Evolutionary conservation across 768 basidiomycete genomes (phyloP), one percentile per base, ranked within the genome.

Genomic region (Pleurotus eryngii): DNA sequence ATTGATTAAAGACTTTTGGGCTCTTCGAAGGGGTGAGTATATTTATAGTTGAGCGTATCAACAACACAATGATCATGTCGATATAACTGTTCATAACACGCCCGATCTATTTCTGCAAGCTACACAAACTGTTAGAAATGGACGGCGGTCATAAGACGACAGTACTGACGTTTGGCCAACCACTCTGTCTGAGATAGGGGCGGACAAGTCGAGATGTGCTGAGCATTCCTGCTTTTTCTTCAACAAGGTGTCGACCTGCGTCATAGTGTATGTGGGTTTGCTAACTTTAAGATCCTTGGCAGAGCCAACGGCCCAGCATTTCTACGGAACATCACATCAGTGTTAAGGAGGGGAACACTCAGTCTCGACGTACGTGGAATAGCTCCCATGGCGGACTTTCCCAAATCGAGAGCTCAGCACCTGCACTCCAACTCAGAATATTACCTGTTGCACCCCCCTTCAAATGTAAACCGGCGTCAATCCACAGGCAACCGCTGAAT

Each of bases 401-500:
- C 51, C 51, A 54, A 40, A 54, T 54, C 9, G 38, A 39, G 38
- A 40, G 24, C 51, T 54, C 51, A 0, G 18, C 38, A 11, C 38
- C 17, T 3, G 17, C 51, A 0, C 3, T 4, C 51, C 37, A 40
- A 38, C 8, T 15, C 8, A 42, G 1, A 14, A 54, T 18, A 11
- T 12, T 15, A 5, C 51, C 51, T 14, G 39, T 5, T 5, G 38
- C 51, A 39, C 51, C 51, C 14, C 35, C 51, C 22, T 17, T 54
- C 39, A 54, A 15, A 1, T n/a, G 24, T 5, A 54, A 20, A 15
- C 51, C 51, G 0, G 38, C 17, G 15, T 54, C 51, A 39, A 54
- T 11, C 51, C 51, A 54, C 12, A 54, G 24, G n/a, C 51, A 54
- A 22, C 51, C 51, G 18, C 38, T 54, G 27, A 54, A 54, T 0